Conservation (phyloP, 1,139 yeast species). For the Magnusiomyces suaveolens region DNA sequence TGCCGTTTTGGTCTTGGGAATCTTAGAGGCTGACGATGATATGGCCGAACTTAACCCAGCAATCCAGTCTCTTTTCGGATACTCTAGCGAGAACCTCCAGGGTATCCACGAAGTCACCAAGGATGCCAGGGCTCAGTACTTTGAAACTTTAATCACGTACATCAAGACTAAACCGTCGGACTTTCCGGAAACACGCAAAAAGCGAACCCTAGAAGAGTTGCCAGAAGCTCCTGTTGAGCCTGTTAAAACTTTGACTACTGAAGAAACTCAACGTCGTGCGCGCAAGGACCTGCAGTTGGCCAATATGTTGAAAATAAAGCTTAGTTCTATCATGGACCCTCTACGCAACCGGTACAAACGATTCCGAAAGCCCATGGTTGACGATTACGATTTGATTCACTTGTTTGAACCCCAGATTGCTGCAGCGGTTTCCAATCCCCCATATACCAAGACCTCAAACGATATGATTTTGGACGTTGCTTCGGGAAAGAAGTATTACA, state of each 20-base stretch:
- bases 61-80: slow-evolving; percentile 45
- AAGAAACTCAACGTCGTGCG: slow-evolving; percentile 43
- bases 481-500: slow-evolving; percentile 63
- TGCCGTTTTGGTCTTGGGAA: slow-evolving; percentile 64
- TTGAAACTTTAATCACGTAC: slow-evolving; percentile 46
- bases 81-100: slow-evolving; percentile 40
- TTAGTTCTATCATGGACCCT: slow-evolving; percentile 82
- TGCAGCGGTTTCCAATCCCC: slow-evolving; percentile 21
- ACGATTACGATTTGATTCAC: slow-evolving; percentile 62
- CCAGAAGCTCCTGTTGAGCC: slow-evolving; percentile 35
- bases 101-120: slow-evolving; percentile 38
- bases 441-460: slow-evolving; percentile 50
- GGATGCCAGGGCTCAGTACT: slow-evolving; percentile 45
- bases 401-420: slow-evolving; percentile 52
- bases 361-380: slow-evolving; percentile 83
- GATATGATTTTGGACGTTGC: slow-evolving; percentile 71
- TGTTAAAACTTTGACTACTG: slow-evolving; percentile 20
- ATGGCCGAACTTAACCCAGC: slow-evolving; percentile 30
- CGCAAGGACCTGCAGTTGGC: slow-evolving; percentile 72
- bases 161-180: slow-evolving; percentile 56
- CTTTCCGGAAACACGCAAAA: slow-evolving; percentile 34
- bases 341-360: slow-evolving; percentile 80
- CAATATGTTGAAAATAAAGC: slow-evolving; percentile 71
- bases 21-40: slow-evolving; percentile 42
- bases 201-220: slow-evolving; percentile 35